Conservation (phyloP, 805 yeast species). For the Teunomyces stri region DNA sequence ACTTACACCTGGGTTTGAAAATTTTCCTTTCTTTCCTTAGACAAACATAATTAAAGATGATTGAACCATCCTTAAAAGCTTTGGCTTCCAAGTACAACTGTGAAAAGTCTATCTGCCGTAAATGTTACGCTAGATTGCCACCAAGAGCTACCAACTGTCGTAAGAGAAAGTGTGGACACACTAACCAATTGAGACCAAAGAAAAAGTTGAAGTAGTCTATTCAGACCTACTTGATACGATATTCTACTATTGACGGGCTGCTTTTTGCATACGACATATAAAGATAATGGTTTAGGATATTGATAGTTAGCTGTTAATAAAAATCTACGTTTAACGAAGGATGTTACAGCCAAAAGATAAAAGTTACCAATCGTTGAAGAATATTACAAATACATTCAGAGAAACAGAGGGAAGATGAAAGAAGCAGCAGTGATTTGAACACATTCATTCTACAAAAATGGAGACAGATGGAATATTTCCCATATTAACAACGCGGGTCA, state of each 20-base stretch:
- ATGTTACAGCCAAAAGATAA: background rate
- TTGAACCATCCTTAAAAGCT: constrained; percentile 99
- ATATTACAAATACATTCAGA: background rate
- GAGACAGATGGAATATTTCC: background rate
- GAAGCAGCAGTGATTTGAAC: background rate
- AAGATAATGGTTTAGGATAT: constrained; percentile 1
- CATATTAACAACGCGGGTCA: too few relatives aligned
- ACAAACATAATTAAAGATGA: constrained; percentile 47
- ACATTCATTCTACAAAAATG: background rate
- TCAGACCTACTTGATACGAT: constrained; percentile 11
- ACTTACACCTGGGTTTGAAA: background rate
- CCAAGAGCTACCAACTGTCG: constrained; percentile 99
- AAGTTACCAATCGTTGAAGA: background rate
- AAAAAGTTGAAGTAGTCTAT: constrained; percentile 91
- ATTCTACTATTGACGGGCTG: background rate
- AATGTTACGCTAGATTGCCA: constrained; percentile 99
- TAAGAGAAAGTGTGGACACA: constrained; percentile 99
- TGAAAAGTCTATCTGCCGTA: constrained; percentile 98
- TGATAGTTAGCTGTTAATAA: constrained; percentile 6
- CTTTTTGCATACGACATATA: background rate
- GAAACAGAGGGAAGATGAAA: background rate
- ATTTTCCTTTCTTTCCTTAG: constrained; percentile 7
- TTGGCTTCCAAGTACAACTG: constrained; percentile 99
- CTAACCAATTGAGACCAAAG: constrained; percentile 99
- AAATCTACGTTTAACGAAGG: constrained; percentile 4